Base-by-base conservation (phyloP, 331 rosid genomes). In the Telfairia occidentalis region DNA sequence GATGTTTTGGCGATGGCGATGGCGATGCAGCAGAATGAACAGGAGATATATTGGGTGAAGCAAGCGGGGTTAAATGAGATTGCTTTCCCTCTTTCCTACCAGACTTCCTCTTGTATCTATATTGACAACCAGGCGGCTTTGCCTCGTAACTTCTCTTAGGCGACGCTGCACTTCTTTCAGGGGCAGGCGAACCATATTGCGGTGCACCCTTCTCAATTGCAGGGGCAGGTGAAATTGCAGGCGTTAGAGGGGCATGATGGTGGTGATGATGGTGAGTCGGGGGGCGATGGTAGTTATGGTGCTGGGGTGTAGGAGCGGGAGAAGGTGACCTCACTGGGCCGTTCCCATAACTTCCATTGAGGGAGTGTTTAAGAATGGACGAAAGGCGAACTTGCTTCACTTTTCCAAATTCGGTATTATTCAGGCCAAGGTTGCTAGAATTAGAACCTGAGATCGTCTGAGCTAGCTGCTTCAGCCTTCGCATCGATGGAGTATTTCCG, bases 341-440 rank as follows among this genome's bases (percentile, higher is more conserved):
- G 38, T 82, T 57, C 53, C 84, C 86, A 57, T 81, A 84, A 54
- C 82, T 84, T 26, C 96, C 96, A 43, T 86, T 84, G 70, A 87
- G 89, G 74, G 89, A 90, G 74, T 90, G 94, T 71, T 87, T 90
- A 82, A 83, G 82, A 73, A 85, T 73, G 30, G 96, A 85, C 43
- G 98, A 90, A 76, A 92, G 96, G 28, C 83, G 91, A 73, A 92
- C 98, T 82, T 89, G 98, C 87, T 92, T 92, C 63, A 92, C 98
- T 83, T 78, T 86, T 30, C 98, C 98, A 83, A 92, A 92, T 55
- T 86, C 86, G 13, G 97, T 84, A 80, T 92, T 83, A 75, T 92
- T 89, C 84, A 92, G 85, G 82, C 98, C 98, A 48, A 92, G 93
- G 84, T 92, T 92, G 83, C 78, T 69, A 18, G 89, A 82, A 80